phyloP scores from a whole-genome alignment of 352 stramenopile genomes.

The Phytophthora agathidicida region DNA sequence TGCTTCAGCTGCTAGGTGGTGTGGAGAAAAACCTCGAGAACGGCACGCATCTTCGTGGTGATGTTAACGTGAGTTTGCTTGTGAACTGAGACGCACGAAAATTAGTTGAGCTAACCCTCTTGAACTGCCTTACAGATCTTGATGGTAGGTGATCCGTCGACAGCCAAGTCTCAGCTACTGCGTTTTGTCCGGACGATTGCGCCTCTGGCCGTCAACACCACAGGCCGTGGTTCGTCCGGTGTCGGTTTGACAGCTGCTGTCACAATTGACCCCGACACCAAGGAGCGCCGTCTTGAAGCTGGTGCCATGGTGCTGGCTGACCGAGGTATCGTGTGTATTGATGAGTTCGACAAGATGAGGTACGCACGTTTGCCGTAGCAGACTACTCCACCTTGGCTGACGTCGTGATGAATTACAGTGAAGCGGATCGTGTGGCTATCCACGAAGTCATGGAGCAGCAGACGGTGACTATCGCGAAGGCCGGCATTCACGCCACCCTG shows the following conservation, averaged over 20 bases:
- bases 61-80: slow-evolving; percentile 94
- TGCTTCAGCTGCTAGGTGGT: slow-evolving; percentile 89
- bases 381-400: slow-evolving; percentile 9
- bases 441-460: slow-evolving; percentile 99
- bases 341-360: slow-evolving; percentile 99
- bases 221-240: slow-evolving; percentile 79
- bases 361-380: slow-evolving; percentile 32
- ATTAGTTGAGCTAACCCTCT: slow-evolving; percentile 3
- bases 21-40: slow-evolving; percentile 98
- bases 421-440: slow-evolving; percentile 98
- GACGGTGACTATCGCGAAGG: slow-evolving; percentile 99
- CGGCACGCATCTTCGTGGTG: slow-evolving; percentile 98
- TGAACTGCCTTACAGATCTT: slow-evolving; percentile 57
- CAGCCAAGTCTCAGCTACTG: slow-evolving; percentile 98
- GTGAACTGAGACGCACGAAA: background rate
- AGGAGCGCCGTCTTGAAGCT: slow-evolving; percentile 94
- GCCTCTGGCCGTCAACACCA: slow-evolving; percentile 93
- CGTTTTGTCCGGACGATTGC: slow-evolving; percentile 96
- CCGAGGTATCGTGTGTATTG: slow-evolving; percentile 98
- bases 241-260: slow-evolving; percentile 98
- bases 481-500: slow-evolving; percentile 98
- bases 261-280: slow-evolving; percentile 96
- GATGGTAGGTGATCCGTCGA: slow-evolving; percentile 98
- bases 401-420: slow-evolving; percentile 40
- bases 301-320: slow-evolving; percentile 99